These are phyloP conservation scores for Helotiales sp. DNA, from an alignment of 2,329 filamentous ascomycete genomes.

Conservation along the genomic window DNA sequence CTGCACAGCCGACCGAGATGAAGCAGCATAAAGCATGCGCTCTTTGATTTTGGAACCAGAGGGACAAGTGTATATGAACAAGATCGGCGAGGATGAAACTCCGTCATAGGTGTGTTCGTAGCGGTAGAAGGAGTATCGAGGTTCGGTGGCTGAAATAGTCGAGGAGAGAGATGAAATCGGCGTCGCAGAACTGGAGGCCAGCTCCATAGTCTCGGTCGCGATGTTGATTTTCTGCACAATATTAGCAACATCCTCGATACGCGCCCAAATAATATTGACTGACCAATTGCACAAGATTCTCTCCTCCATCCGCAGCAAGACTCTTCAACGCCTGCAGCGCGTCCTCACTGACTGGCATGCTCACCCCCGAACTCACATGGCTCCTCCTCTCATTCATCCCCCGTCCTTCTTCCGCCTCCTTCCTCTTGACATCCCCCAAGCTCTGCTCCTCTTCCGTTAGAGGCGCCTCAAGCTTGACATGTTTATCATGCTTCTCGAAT, in stretches of 20 bases:
- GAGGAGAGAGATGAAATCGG: conserved; percentile 58
- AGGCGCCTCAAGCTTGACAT: conserved; percentile 64
- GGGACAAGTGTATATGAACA: conserved; percentile 85
- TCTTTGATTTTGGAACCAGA: conserved; percentile 73
- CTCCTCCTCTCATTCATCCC: conserved; percentile 61
- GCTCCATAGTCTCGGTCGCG: conserved; percentile 66
- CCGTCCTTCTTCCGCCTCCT: conserved; percentile 71
- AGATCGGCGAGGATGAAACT: conserved; percentile 54
- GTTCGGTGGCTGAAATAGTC: conserved; percentile 66
- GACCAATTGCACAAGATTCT: conserved; percentile 65
- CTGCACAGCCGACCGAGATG: conserved; percentile 66
- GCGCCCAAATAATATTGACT: conserved; percentile 29
- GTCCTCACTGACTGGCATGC: conserved; percentile 55
- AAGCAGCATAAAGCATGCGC: conserved; percentile 79
- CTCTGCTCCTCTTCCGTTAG: conserved; percentile 77
- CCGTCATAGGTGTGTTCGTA: conserved; percentile 60
- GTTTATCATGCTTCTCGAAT: conserved; percentile 71
- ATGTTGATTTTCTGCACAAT: conserved; percentile 67
- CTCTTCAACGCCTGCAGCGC: conserved; percentile 64
- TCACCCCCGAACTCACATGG: conserved; percentile 45
- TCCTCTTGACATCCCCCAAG: conserved; percentile 70
- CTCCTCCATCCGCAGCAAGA: conserved; percentile 50
- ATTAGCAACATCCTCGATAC: neutral
- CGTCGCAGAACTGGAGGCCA: conserved; percentile 54
- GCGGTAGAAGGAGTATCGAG: conserved; percentile 77